Evolutionary conservation across 2,329 filamentous ascomycete species (phyloP).

Genomic region (Cladosporium cucumerinum): DNA sequence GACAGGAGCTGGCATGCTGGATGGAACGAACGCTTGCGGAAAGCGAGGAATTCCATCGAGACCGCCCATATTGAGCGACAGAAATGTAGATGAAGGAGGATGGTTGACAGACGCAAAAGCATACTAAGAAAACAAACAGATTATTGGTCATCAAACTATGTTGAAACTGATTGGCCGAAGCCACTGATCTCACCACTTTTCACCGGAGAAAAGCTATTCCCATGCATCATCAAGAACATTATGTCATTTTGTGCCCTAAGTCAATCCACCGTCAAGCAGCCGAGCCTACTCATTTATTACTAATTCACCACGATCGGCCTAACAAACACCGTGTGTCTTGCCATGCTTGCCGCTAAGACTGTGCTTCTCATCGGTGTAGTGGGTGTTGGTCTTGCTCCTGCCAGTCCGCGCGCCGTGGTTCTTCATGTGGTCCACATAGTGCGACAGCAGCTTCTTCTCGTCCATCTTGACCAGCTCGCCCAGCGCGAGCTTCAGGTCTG

Average conservation of each 20-base stretch:
- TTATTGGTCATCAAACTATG: not conserved
- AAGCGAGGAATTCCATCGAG: not conserved
- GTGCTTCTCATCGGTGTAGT: conserved; percentile 72
- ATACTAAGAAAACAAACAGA: not conserved
- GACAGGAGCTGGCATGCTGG: not conserved
- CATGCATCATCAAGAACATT: not conserved
- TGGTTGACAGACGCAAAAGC: not conserved
- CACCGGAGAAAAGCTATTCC: not conserved
- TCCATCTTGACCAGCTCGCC: conserved; percentile 72
- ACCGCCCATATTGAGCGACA: not conserved
- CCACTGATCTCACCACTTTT: not conserved
- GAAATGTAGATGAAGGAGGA: not conserved
- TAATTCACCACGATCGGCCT: conserved; percentile 25
- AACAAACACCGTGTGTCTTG: conserved; percentile 88
- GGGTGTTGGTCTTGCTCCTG: conserved; percentile 35
- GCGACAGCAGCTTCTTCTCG: conserved; percentile 63
- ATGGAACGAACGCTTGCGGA: not conserved
- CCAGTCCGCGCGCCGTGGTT: conserved; percentile 19
- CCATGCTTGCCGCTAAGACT: conserved; percentile 85
- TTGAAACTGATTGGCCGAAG: not conserved
- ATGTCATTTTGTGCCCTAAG: not conserved
- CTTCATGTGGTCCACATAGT: conserved; percentile 50
- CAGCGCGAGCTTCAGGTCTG: conserved; percentile 75
- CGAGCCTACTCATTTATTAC: not conserved
- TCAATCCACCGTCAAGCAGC: not conserved